Evolutionary conservation across 306 rosid species (phyloP).

Genomic region (Cicer cuneatum): DNA sequence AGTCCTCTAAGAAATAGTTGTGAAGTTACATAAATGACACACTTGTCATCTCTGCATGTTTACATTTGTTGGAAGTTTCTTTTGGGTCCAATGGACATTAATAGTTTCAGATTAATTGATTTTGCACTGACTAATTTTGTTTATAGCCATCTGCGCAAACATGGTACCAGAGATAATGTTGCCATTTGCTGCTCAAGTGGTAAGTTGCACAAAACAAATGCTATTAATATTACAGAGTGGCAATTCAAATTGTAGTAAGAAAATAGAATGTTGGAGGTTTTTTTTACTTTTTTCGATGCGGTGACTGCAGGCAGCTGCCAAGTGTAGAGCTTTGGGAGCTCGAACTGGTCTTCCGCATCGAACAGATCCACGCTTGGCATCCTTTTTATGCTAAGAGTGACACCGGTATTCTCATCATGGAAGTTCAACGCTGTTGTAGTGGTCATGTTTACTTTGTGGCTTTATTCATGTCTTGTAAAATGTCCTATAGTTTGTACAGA

Average conservation of each 20-base stretch:
- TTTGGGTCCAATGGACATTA: neutral
- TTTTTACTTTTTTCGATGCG: slow-evolving; percentile 25
- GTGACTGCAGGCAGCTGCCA: slow-evolving; percentile 74
- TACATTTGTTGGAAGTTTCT: slow-evolving; percentile 13
- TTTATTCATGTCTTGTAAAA: slow-evolving; percentile 30
- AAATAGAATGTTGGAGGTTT: neutral
- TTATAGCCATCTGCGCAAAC: slow-evolving; percentile 78
- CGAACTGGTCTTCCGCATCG: slow-evolving; percentile 50
- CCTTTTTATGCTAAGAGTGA: slow-evolving; percentile 50
- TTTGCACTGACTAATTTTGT: slow-evolving; percentile 45
- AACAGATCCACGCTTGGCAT: slow-evolving; percentile 68
- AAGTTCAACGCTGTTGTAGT: neutral
- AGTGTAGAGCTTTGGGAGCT: slow-evolving; percentile 83
- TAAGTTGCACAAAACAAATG: slow-evolving; percentile 46
- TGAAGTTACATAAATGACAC: slow-evolving; percentile 24
- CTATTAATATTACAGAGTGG: neutral
- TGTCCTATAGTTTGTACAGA: slow-evolving; percentile 28
- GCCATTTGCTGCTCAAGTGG: slow-evolving; percentile 90
- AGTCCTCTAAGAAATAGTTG: neutral
- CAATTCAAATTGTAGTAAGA: neutral
- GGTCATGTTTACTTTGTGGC: slow-evolving; percentile 22
- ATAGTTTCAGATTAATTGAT: slow-evolving; percentile 22
- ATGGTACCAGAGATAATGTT: slow-evolving; percentile 86
- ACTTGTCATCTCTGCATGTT: neutral
- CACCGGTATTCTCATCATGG: neutral